phyloP scores from a whole-genome alignment of 495 filamentous ascomycete species.

The Cercophora sp. region DNA sequence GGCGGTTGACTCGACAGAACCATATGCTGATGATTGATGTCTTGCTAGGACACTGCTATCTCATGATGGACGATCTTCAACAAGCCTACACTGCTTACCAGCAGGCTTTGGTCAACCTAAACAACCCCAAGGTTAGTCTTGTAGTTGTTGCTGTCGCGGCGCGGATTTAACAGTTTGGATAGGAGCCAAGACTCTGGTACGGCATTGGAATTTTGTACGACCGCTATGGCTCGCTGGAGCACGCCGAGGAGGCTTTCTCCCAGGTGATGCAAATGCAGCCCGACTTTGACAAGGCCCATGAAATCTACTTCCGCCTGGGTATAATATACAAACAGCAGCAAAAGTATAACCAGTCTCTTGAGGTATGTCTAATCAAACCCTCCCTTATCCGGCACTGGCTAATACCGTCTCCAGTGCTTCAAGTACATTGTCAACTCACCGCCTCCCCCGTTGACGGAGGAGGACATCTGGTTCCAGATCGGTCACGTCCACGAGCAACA shows the following conservation, averaged over 20 bases:
- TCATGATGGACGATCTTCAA: slow-evolving; percentile 99
- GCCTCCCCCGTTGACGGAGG: slow-evolving; percentile 87
- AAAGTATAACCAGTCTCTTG: slow-evolving; percentile 86
- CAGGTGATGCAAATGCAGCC: slow-evolving; percentile 99
- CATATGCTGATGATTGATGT: background rate
- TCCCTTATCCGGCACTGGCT: slow-evolving; percentile 15
- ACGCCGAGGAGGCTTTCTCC: slow-evolving; percentile 97
- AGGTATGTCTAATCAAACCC: slow-evolving; percentile 53
- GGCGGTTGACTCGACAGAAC: background rate
- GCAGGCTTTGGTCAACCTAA: slow-evolving; percentile 86
- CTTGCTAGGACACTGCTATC: slow-evolving; percentile 78
- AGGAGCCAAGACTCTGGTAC: slow-evolving; percentile 99
- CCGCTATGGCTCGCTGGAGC: slow-evolving; percentile 92
- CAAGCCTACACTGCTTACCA: slow-evolving; percentile 98
- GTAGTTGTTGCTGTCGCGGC: too few species aligned
- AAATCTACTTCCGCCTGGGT: slow-evolving; percentile 96
- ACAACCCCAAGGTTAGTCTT: slow-evolving; percentile 79
- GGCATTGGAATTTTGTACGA: slow-evolving; percentile 98
- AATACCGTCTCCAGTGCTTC: slow-evolving; percentile 67
- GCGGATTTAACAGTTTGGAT: too few species aligned
- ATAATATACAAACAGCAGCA: slow-evolving; percentile 99
- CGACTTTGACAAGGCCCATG: slow-evolving; percentile 97
- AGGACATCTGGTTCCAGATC: slow-evolving; percentile 99
- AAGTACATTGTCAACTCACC: slow-evolving; percentile 95
- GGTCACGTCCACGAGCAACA: slow-evolving; percentile 98